Conservation (phyloP, 164 flowering plant genomes). For the Warburgia ugandensis region DNA sequence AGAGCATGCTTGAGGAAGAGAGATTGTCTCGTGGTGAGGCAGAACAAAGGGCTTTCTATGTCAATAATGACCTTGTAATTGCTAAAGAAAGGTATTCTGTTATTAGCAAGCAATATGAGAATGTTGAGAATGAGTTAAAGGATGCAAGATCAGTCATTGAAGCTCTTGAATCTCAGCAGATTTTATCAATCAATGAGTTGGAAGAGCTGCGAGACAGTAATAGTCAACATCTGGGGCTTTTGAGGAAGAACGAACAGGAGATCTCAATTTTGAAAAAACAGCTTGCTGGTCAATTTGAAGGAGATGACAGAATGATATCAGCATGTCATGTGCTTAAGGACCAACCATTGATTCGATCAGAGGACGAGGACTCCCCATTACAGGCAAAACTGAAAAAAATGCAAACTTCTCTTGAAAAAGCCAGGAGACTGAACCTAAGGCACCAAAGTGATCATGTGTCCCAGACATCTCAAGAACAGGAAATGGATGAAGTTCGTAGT, state of each 20-base stretch:
- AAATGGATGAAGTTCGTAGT: conserved; percentile 68
- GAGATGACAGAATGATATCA: too few species aligned
- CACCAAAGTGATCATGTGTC: conserved; percentile 59
- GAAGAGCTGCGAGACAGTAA: conserved; percentile 47
- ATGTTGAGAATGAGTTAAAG: conserved; percentile 40
- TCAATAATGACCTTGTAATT: conserved; percentile 43
- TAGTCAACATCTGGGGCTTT: conserved; percentile 30
- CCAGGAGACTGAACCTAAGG: conserved; percentile 51
- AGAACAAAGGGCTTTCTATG: conserved; percentile 36
- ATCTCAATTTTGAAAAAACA: too few species aligned
- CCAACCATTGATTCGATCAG: conserved; percentile 18
- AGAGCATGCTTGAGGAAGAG: conserved; percentile 75
- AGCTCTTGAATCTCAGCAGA: conserved; percentile 85
- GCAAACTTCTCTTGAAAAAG: conserved; percentile 88
- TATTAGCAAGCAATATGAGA: too few species aligned
- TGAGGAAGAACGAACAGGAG: too few species aligned
- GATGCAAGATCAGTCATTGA: conserved; percentile 66
- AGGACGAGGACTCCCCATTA: conserved; percentile 35
- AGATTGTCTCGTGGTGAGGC: conserved; percentile 34
- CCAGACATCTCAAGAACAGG: conserved; percentile 57
- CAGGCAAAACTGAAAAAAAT: conserved; percentile 54
- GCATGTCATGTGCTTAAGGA: too few species aligned
- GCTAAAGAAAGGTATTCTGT: too few species aligned
- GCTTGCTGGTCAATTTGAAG: too few species aligned
- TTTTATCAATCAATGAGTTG: conserved; percentile 59